Evolutionary conservation across 2,329 filamentous ascomycete species (phyloP).

Genomic region (Lithohypha guttulata): DNA sequence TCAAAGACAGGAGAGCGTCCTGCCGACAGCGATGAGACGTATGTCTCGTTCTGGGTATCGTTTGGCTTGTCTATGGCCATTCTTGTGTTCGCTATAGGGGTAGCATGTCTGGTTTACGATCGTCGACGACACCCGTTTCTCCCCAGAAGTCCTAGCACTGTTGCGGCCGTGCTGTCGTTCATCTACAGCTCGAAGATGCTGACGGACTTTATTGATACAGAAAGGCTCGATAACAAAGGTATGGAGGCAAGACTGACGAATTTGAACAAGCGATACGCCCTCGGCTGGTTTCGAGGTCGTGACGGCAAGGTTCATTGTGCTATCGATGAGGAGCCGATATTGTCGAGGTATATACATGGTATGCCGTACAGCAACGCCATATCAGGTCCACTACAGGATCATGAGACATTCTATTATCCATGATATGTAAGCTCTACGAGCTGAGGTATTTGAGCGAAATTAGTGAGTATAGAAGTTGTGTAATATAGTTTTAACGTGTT

Average conservation of each 20-base stretch:
- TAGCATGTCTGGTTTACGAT: conserved; percentile 50
- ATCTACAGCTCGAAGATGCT: conserved; percentile 75
- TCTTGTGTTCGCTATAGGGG: conserved; percentile 52
- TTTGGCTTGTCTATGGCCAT: conserved; percentile 53
- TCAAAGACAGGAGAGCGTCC: conserved; percentile 13
- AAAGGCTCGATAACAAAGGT: conserved; percentile 48
- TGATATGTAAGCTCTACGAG: no score
- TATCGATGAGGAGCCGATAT: conserved; percentile 64
- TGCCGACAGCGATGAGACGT: conserved; percentile 33
- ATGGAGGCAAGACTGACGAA: conserved; percentile 52
- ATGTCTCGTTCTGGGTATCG: conserved; percentile 55
- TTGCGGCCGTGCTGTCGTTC: conserved; percentile 63
- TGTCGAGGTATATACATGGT: conserved; percentile 55
- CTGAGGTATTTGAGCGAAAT: no score
- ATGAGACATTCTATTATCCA: conserved; percentile 1
- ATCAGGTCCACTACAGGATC: conserved; percentile 16
- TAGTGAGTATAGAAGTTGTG: no score
- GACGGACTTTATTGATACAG: conserved; percentile 61
- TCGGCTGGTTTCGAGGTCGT: conserved; percentile 66
- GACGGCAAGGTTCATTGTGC: conserved; percentile 66
- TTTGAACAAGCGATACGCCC: conserved; percentile 57
- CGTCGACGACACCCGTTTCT: conserved; percentile 59
- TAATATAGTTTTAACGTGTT: no score
- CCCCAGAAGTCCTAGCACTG: conserved; percentile 67
- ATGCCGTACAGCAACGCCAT: conserved; percentile 25